These are phyloP conservation scores for Choiromyces venosus DNA, from an alignment of 495 filamentous ascomycete species.

Conservation along the genomic window DNA sequence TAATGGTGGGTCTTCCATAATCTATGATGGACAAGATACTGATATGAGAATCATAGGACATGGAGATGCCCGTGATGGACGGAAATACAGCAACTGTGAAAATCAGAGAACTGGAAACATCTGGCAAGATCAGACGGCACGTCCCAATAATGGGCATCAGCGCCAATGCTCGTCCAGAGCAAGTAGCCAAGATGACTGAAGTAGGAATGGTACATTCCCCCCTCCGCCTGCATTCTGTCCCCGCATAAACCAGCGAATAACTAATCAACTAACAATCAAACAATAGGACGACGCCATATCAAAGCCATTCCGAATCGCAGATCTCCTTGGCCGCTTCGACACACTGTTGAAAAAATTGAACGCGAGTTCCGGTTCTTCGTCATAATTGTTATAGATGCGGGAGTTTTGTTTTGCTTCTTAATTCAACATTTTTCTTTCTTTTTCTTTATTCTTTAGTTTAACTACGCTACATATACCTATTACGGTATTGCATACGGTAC, in stretches of 20 bases:
- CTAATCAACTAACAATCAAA: too few relatives aligned
- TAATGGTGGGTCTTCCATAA: conserved; percentile 74
- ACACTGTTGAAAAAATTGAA: conserved; percentile 11
- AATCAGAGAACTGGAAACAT: conserved; percentile 59
- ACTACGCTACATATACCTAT: background rate
- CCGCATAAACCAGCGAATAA: background rate
- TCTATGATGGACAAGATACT: conserved; percentile 65
- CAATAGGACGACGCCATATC: conserved; percentile 63
- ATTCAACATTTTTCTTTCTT: background rate
- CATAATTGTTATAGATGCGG: background rate
- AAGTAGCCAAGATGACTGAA: conserved; percentile 58
- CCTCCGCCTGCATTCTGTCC: background rate
- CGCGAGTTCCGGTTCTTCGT: background rate
- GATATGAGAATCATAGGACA: conserved; percentile 51
- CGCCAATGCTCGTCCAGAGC: conserved; percentile 68
- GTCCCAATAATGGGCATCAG: conserved; percentile 74
- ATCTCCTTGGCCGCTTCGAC: conserved; percentile 51
- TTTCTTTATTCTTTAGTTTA: background rate
- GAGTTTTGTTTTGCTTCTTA: too few relatives aligned
- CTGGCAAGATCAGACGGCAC: conserved; percentile 50
- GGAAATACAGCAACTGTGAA: conserved; percentile 62
- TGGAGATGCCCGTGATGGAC: conserved; percentile 83
- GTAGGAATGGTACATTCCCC: conserved; percentile 59
- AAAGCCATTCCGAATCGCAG: conserved; percentile 70
- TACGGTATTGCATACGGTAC: too few relatives aligned